Conservation (phyloP, 345 rosid genomes). For the Boechera stricta region DNA sequence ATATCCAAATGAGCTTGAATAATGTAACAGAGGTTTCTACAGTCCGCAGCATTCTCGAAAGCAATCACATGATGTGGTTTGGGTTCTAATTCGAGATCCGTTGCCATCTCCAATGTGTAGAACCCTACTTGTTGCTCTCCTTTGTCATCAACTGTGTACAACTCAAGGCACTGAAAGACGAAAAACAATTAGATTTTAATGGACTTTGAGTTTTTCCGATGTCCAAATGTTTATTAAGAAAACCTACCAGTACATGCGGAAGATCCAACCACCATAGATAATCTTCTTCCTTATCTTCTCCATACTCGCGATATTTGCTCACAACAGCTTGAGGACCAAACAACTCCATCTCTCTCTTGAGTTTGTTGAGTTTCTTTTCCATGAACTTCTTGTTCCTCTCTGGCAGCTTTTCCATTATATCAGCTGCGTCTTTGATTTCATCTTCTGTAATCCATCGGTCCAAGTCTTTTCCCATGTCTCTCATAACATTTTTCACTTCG, state of each 20-base stretch:
- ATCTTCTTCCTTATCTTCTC: slow-evolving; percentile 81
- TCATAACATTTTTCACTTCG: slow-evolving; percentile 80
- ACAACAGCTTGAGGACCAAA: slow-evolving; percentile 96
- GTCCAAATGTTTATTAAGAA: slow-evolving; percentile 7
- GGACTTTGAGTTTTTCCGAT: slow-evolving; percentile 16
- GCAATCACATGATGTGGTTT: slow-evolving; percentile 85
- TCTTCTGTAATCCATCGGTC: slow-evolving; percentile 94
- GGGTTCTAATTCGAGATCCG: slow-evolving; percentile 89
- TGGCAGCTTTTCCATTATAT: slow-evolving; percentile 63
- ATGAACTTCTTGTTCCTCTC: slow-evolving; percentile 67
- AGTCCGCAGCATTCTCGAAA: slow-evolving; percentile 75
- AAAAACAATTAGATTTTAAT: background rate
- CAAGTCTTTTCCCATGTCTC: slow-evolving; percentile 87
- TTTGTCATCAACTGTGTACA: slow-evolving; percentile 63
- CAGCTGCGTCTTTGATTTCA: slow-evolving; percentile 85
- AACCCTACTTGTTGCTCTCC: slow-evolving; percentile 76
- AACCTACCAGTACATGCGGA: slow-evolving; percentile 79
- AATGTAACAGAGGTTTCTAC: slow-evolving; percentile 76
- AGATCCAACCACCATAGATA: slow-evolving; percentile 97
- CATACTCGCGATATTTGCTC: slow-evolving; percentile 84
- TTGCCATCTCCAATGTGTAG: slow-evolving; percentile 89
- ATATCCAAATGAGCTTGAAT: slow-evolving; percentile 87
- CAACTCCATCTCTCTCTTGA: slow-evolving; percentile 87
- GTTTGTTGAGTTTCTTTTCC: slow-evolving; percentile 77
- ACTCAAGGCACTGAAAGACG: slow-evolving; percentile 78